Evolutionary conservation across 768 basidiomycete species (phyloP).

Genomic region (Tricholomella constricta): DNA sequence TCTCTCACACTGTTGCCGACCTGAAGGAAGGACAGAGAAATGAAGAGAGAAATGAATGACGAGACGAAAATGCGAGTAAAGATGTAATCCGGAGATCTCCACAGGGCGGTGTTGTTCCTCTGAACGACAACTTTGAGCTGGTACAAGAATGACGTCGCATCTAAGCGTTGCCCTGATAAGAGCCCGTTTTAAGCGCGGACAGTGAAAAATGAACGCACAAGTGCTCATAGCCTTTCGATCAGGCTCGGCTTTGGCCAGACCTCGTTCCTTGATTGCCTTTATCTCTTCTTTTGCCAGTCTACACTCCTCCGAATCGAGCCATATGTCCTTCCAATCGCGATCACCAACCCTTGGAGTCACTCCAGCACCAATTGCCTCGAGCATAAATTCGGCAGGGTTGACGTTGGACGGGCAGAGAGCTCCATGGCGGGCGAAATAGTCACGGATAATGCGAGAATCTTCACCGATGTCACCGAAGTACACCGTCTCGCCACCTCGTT

Average conservation of each 20-base stretch:
- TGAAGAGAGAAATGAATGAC: slow-evolving; percentile 65
- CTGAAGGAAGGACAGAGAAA: slow-evolving; percentile 80
- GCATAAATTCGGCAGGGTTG: slow-evolving; percentile 81
- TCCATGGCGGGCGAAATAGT: slow-evolving; percentile 78
- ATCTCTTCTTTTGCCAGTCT: slow-evolving; percentile 45
- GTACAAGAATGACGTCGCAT: slow-evolving; percentile 75
- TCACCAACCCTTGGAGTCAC: slow-evolving; percentile 70
- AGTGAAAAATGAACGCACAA: slow-evolving; percentile 38
- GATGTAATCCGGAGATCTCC: slow-evolving; percentile 85
- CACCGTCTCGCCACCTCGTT: slow-evolving; percentile 86
- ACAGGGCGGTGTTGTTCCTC: slow-evolving; percentile 71
- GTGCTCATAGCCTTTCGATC: slow-evolving; percentile 44
- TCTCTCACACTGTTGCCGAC: slow-evolving; percentile 65
- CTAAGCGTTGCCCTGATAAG: slow-evolving; percentile 30
- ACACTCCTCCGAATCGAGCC: slow-evolving; percentile 73
- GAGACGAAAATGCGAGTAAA: slow-evolving; percentile 82
- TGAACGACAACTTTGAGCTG: slow-evolving; percentile 70
- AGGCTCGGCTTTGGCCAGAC: slow-evolving; percentile 42
- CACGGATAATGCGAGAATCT: slow-evolving; percentile 65
- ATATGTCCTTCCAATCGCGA: slow-evolving; percentile 86
- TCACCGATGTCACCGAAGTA: slow-evolving; percentile 90
- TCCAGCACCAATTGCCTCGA: slow-evolving; percentile 88
- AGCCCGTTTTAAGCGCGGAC: background rate
- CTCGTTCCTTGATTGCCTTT: slow-evolving; percentile 45
- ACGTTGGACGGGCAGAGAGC: slow-evolving; percentile 73